Conservation (phyloP, 2,329 filamentous ascomycete species). For the Penicillium polonicum region DNA sequence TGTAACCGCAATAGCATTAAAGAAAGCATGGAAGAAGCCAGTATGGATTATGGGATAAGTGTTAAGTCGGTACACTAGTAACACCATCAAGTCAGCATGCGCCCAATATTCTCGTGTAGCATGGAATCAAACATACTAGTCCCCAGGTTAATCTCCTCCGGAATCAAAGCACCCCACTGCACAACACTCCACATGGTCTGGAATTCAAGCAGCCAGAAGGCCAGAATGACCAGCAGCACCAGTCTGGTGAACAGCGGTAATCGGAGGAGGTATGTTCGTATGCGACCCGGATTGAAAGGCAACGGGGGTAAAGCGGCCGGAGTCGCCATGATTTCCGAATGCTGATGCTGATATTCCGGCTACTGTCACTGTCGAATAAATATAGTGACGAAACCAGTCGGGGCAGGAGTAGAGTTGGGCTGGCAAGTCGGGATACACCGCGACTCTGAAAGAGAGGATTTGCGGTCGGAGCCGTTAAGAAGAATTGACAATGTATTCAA, state of each 20-base stretch:
- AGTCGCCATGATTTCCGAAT: constrained; percentile 42
- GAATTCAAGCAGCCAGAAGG: constrained; percentile 67
- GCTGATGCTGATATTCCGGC: not conserved
- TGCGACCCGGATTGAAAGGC: constrained; percentile 68
- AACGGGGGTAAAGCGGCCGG: constrained; percentile 51
- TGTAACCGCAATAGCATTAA: constrained; percentile 76
- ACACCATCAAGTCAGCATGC: constrained; percentile 6
- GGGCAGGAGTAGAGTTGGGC: not conserved
- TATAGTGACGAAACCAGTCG: not conserved
- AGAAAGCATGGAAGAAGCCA: constrained; percentile 73
- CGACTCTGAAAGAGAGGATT: not conserved
- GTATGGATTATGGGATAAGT: constrained; percentile 86
- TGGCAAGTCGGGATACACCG: not conserved
- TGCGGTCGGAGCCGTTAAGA: not conserved
- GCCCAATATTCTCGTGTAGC: not conserved
- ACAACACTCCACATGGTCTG: constrained; percentile 70
- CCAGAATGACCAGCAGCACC: constrained; percentile 64
- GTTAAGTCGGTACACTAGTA: constrained; percentile 82
- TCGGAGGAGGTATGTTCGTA: constrained; percentile 77
- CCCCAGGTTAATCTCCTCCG: constrained; percentile 68
- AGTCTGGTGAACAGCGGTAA: constrained; percentile 84
- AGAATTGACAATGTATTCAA: not conserved
- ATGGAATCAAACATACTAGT: constrained; percentile 58
- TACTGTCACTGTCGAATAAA: not conserved
- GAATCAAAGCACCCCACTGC: constrained; percentile 76